Conservation (phyloP, 352 stramenopile species). For the Phytophthora sojae region DNA sequence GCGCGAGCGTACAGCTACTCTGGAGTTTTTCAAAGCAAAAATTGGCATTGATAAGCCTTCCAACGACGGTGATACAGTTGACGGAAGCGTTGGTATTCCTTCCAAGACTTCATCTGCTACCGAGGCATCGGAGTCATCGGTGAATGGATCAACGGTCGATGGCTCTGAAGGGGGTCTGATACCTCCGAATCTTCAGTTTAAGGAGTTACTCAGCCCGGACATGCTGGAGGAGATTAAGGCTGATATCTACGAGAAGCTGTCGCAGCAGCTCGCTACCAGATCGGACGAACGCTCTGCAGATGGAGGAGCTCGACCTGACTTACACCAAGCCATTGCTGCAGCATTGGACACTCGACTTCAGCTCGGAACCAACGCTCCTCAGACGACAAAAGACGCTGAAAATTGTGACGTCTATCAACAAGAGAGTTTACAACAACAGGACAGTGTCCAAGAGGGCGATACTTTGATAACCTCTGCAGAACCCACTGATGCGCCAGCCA, state of each 20-base stretch:
- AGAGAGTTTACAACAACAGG: not conserved
- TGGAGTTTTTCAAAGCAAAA: constrained; percentile 34
- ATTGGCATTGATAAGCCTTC: constrained; percentile 5
- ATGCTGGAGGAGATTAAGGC: constrained; percentile 71
- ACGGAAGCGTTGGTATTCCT: not conserved
- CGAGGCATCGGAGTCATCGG: constrained; percentile 5
- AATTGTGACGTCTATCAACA: not conserved
- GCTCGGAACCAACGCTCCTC: constrained; percentile 37
- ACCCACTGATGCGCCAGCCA: not conserved
- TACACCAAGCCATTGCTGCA: constrained; percentile 59
- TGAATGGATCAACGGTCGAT: constrained; percentile 4
- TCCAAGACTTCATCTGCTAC: constrained; percentile 6
- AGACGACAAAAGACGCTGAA: constrained; percentile 25
- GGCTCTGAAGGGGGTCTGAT: constrained; percentile 4
- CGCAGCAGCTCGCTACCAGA: constrained; percentile 38
- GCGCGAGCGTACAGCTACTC: constrained; percentile 34
- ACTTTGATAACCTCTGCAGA: not conserved
- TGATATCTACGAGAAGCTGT: constrained; percentile 66
- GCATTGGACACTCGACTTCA: constrained; percentile 65
- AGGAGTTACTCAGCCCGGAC: constrained; percentile 56
- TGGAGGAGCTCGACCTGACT: constrained; percentile 29
- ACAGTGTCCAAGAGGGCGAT: constrained; percentile 4
- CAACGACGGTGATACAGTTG: not conserved
- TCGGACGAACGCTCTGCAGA: constrained; percentile 9
- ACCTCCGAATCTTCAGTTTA: constrained; percentile 48